A percentile compares a stretch with the other conserved stretches of the same genome.
Conservation (phyloP, 2,329 filamentous ascomycete species). For the Nannizzia gypsea region DNA sequence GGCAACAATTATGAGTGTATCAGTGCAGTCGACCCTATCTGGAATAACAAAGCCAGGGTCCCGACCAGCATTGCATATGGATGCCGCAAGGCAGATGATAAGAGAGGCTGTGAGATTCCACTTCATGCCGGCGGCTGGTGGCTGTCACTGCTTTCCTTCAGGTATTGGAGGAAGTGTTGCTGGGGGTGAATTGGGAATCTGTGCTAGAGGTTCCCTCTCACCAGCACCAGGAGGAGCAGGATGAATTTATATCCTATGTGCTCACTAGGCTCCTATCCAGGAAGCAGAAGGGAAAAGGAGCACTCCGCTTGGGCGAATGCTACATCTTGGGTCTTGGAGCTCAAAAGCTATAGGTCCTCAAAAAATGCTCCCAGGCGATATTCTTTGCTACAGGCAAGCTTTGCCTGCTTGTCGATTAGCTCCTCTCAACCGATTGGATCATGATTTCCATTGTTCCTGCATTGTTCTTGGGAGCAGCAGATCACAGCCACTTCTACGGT, state of each 20-base stretch:
- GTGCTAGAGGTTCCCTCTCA: not conserved
- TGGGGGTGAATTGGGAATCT: not conserved
- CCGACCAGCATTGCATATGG: not conserved
- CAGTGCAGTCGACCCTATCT: not conserved
- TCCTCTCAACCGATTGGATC: not conserved
- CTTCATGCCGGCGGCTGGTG: conserved; percentile 1
- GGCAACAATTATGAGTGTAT: conserved; percentile 8
- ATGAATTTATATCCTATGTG: not conserved
- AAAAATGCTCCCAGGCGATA: not conserved
- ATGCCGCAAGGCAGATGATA: not conserved
- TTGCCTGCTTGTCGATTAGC: not conserved
- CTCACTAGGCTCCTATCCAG: not conserved
- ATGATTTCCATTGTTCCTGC: no score
- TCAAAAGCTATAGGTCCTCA: not conserved
- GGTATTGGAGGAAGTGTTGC: not conserved
- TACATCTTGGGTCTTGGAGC: not conserved
- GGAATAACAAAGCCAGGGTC: not conserved
- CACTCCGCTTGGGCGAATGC: not conserved
- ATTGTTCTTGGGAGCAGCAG: no score
- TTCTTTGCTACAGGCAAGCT: not conserved
- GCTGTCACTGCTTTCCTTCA: not conserved
- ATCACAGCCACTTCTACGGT: not conserved
- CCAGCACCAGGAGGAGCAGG: not conserved
- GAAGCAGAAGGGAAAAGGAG: not conserved
- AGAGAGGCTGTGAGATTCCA: not conserved